Evolutionary conservation across 129 eudicot genomes (phyloP).

Genomic region (Flaveria linearis): DNA sequence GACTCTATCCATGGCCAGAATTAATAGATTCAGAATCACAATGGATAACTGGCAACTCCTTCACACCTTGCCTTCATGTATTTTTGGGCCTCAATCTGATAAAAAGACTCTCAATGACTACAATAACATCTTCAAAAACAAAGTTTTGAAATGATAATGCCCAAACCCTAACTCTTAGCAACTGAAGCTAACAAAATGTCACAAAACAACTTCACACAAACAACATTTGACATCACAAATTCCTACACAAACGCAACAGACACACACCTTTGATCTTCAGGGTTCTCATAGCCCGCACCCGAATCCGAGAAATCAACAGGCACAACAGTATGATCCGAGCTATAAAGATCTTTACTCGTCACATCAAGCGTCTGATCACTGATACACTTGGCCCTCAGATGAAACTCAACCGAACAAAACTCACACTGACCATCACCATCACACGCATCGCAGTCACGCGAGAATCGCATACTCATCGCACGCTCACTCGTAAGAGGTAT

Average conservation of each 20-base stretch:
- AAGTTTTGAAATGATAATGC: not conserved
- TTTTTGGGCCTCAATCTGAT: not conserved
- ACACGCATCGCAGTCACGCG: slow-evolving; percentile 96
- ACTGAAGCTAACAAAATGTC: not conserved
- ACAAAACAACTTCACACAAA: not conserved
- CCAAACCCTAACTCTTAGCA: not conserved
- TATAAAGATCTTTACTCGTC: slow-evolving; percentile 77
- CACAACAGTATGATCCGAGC: slow-evolving; percentile 79
- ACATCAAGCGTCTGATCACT: slow-evolving; percentile 86
- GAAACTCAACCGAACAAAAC: slow-evolving; percentile 97
- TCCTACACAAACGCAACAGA: too few relatives aligned
- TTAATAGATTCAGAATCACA: not conserved
- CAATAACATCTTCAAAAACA: not conserved
- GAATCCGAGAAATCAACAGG: slow-evolving; percentile 82
- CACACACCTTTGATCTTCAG: slow-evolving; percentile 60
- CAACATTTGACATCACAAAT: not conserved
- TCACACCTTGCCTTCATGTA: slow-evolving; percentile 14
- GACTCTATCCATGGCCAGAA: not conserved
- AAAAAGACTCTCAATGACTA: not conserved
- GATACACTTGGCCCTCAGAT: slow-evolving; percentile 77
- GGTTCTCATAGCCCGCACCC: slow-evolving; percentile 46
- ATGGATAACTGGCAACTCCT: not conserved
- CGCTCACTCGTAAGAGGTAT: slow-evolving; percentile 88
- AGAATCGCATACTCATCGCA: slow-evolving; percentile 96
- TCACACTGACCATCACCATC: slow-evolving; percentile 99